Conservation (phyloP, 2,329 filamentous ascomycete genomes). For the Helotiales sp. region DNA sequence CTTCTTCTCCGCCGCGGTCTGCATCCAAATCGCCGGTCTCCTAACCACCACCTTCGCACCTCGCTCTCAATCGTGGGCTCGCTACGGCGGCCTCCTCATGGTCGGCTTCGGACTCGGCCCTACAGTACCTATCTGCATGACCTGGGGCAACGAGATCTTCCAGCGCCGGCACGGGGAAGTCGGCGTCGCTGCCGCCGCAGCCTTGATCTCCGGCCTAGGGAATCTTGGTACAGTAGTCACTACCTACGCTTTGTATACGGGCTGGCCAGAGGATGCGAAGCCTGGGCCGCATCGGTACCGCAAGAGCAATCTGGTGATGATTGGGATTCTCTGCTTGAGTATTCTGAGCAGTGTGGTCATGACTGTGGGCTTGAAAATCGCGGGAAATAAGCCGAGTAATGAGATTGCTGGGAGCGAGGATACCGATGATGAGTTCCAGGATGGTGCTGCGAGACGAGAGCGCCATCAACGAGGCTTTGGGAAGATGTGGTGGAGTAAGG, state of each 20-base stretch:
- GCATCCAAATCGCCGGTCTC: constrained; percentile 82
- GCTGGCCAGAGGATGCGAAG: constrained; percentile 79
- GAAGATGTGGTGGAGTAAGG: constrained; percentile 43
- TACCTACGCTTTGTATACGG: constrained; percentile 87
- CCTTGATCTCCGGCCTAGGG: constrained; percentile 83
- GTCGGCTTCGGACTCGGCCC: constrained; percentile 90
- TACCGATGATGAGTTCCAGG: constrained; percentile 52
- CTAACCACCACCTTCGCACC: constrained; percentile 78
- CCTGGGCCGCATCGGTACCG: constrained; percentile 74
- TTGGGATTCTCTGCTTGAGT: constrained; percentile 80
- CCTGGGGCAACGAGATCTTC: constrained; percentile 91
- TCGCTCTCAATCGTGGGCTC: constrained; percentile 72
- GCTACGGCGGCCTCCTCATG: constrained; percentile 87
- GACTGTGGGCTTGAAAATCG: constrained; percentile 65
- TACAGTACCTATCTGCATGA: constrained; percentile 92
- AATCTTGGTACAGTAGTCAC: constrained; percentile 87
- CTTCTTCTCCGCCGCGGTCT: constrained; percentile 78
- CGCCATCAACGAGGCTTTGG: constrained; percentile 62
- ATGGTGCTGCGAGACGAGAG: constrained; percentile 66
- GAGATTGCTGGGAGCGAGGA: constrained; percentile 49
- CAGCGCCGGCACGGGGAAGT: constrained; percentile 88
- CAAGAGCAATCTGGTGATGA: constrained; percentile 86
- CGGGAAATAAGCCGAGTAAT: constrained; percentile 58
- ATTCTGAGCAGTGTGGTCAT: constrained; percentile 74
- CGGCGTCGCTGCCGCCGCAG: constrained; percentile 83